Evolutionary conservation across 2,329 filamentous ascomycete genomes (phyloP).

Genomic region (Fusarium pseudocircinatum): DNA sequence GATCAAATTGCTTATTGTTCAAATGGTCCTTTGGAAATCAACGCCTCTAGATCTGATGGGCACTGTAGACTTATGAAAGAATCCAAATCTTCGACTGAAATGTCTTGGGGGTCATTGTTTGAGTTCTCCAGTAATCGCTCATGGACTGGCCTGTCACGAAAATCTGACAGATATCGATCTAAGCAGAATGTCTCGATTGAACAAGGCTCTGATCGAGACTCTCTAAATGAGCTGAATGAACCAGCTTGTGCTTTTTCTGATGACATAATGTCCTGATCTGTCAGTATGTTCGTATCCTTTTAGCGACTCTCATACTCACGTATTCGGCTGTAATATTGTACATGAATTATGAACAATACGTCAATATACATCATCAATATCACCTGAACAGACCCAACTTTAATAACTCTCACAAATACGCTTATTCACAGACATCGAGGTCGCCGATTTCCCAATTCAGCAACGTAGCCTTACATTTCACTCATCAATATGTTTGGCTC

Average conservation of each 20-base stretch:
- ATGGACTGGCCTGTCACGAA: neutral
- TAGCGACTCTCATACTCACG: neutral
- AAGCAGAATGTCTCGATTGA: neutral
- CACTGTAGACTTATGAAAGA: rapidly evolving
- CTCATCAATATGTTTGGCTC: neutral
- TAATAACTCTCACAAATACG: neutral
- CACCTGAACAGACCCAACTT: neutral
- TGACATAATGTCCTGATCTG: neutral
- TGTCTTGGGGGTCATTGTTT: neutral
- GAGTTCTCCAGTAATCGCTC: neutral
- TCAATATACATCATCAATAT: neutral
- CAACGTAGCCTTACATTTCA: neutral
- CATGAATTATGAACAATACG: neutral
- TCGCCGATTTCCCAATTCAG: neutral
- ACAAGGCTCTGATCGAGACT: neutral
- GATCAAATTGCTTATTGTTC: neutral
- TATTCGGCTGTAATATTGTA: neutral
- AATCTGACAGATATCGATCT: neutral
- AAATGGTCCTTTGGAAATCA: neutral
- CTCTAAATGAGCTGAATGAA: neutral
- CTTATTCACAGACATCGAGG: neutral
- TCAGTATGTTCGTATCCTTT: rapidly evolving
- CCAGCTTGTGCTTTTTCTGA: neutral
- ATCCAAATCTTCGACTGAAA: neutral
- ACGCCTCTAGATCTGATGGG: rapidly evolving